Evolutionary conservation across 768 basidiomycete species (phyloP).

Genomic region (Phanerochaete sordida): DNA sequence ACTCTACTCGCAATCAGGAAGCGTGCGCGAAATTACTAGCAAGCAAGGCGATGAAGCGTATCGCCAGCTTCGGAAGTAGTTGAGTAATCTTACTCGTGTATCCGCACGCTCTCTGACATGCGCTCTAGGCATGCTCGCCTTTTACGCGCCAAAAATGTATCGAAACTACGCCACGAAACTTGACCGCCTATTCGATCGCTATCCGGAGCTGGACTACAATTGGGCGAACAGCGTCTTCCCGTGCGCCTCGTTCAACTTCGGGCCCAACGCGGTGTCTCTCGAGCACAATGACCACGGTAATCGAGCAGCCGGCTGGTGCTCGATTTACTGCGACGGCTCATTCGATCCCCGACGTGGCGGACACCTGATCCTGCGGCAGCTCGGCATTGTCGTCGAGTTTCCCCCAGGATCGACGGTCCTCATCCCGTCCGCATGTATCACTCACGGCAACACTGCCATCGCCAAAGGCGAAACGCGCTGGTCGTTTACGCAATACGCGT

Average conservation of each 20-base stretch:
- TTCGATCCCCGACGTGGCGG: conserved; percentile 8
- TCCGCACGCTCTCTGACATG: no score
- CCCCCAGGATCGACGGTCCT: conserved; percentile 12
- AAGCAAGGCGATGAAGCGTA: not conserved
- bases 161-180: not conserved
- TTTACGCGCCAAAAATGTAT: conserved; percentile 8
- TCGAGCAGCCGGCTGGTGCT: conserved; percentile 1
- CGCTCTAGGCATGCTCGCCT: conserved; percentile 6
- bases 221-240: conserved; percentile 7
- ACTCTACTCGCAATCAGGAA: not conserved
- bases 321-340: conserved; percentile 9
- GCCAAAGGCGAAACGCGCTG: conserved; percentile 3
- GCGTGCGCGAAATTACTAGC: not conserved
- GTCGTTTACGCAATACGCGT: conserved; percentile 18
- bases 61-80: conserved; percentile 6
- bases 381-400: conserved; percentile 13
- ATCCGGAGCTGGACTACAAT: not conserved
- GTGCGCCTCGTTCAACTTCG: conserved; percentile 11
- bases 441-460: conserved; percentile 13
- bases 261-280: not conserved
- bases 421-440: conserved; percentile 14
- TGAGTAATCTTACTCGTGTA: no score
- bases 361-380: conserved; percentile 11
- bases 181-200: not conserved
- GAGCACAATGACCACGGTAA: conserved; percentile 3